phyloP scores from a whole-genome alignment of 805 yeast species.

The Lipomyces spencermartinsiae region DNA sequence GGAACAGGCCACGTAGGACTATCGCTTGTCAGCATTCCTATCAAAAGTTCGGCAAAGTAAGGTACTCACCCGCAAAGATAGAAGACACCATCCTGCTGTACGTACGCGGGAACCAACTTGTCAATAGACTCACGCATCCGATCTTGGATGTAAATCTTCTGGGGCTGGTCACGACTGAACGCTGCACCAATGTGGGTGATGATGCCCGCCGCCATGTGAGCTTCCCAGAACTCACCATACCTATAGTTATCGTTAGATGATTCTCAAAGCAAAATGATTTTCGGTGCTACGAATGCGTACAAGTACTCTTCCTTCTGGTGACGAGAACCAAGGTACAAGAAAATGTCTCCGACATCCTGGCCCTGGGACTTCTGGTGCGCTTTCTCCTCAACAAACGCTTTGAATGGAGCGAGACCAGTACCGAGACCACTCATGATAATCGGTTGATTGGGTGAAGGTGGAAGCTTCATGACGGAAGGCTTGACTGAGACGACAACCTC shows the following conservation, averaged over 20 bases:
- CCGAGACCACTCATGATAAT: slow-evolving; percentile 97
- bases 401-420: slow-evolving; percentile 97
- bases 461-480: slow-evolving; percentile 96
- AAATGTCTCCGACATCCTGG: slow-evolving; percentile 83
- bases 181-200: slow-evolving; percentile 97
- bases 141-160: slow-evolving; percentile 94
- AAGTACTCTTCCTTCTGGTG: slow-evolving; percentile 94
- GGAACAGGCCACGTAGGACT: slow-evolving; percentile 99
- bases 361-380: slow-evolving; percentile 93
- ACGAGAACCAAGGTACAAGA: slow-evolving; percentile 89
- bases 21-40: slow-evolving; percentile 1
- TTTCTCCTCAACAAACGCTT: slow-evolving; percentile 95
- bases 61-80: slow-evolving; percentile 72
- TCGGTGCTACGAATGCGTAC: slow-evolving; percentile 26
- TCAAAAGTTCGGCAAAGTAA: not conserved
- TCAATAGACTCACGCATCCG: slow-evolving; percentile 78
- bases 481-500: slow-evolving; percentile 93
- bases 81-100: slow-evolving; percentile 81
- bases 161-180: slow-evolving; percentile 94
- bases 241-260: slow-evolving; percentile 7
- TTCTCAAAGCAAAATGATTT: not conserved
- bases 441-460: slow-evolving; percentile 85
- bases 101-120: slow-evolving; percentile 79
- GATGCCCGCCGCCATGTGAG: slow-evolving; percentile 88
- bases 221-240: slow-evolving; percentile 97